Evolutionary conservation across 2,329 filamentous ascomycete species (phyloP), one percentile per base, ranked within the genome.

Genomic region (Ophiocordyceps polyrhachis-furcata): DNA sequence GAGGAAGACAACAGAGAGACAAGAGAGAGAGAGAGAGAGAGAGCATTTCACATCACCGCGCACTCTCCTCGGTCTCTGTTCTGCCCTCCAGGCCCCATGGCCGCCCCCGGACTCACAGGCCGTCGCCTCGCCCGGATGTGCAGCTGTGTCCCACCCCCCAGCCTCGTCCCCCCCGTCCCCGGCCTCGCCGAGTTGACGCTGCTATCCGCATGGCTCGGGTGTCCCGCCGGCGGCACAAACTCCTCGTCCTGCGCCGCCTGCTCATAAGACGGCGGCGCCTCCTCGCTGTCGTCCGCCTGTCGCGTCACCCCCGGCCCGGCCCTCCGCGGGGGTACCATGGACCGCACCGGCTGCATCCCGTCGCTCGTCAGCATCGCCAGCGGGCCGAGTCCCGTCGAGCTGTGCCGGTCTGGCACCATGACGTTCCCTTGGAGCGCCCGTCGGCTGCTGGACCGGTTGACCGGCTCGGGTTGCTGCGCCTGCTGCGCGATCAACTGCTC

Each of bases 401-500:
- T 53, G 8, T 49, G 48, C 28, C 54, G 50, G n/a, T 50, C 51
- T 4, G 49, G 49, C 3, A 45, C 47, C 3, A 49, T 9, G 35
- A 38, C 35, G 5, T 15, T 17, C 14, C 15, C 35, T n/a, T 15
- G 35, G 6, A 38, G 8, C 35, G 35, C n/a, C 9, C 35, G 35
- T 15, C 51, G n/a, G 51, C 51, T 41, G 2, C 35, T n/a, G 42
- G 53, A 46, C 44, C 57, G 49, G 42, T 49, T 50, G 40, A 53
- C 45, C 15, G 50, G 54, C 4, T 43, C 50, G 32, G 56, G 56
- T 44, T 62, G 59, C 6, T 65, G 62, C 6, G 65, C 72, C 55
- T 80, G 74, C 50, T 77, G 76, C 51, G 81, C 75, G 46, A 87
- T 82, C 51, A 72, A 83, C 49, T 79, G 76, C 54, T 82, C 78